phyloP scores from a whole-genome alignment of 2,329 filamentous ascomycete species.

The Lanzia echinophila region DNA sequence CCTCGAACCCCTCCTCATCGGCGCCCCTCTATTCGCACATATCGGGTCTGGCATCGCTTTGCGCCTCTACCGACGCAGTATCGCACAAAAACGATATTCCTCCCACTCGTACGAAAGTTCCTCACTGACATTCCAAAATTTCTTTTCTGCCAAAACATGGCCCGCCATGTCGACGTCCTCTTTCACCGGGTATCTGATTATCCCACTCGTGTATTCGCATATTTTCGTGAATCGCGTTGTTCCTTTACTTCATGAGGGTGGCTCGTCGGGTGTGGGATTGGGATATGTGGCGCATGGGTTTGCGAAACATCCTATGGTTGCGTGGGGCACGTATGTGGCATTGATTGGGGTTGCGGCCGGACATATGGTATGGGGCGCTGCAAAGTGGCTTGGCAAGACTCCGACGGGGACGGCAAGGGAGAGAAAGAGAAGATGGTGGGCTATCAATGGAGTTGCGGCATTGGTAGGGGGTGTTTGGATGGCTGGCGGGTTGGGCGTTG shows the following conservation, averaged over 20 bases:
- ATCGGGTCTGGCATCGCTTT: conserved; percentile 70
- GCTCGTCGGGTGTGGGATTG: conserved; percentile 78
- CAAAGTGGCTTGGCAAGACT: conserved; percentile 68
- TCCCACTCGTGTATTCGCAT: conserved; percentile 62
- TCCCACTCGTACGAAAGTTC: conserved; percentile 59
- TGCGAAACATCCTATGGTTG: conserved; percentile 57
- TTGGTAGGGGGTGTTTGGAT: conserved; percentile 66
- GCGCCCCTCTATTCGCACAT: conserved; percentile 69
- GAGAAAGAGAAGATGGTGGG: conserved; percentile 61
- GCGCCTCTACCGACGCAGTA: conserved; percentile 69
- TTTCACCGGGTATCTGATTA: conserved; percentile 63
- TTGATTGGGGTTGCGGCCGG: conserved; percentile 62
- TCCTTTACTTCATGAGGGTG: conserved; percentile 71
- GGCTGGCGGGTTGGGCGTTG: conserved; percentile 69
- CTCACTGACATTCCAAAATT: conserved; percentile 64
- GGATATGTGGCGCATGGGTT: conserved; percentile 84
- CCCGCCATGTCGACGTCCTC: conserved; percentile 65
- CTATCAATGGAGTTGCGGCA: conserved; percentile 58
- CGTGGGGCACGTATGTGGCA: conserved; percentile 62
- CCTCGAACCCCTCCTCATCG: conserved; percentile 71
- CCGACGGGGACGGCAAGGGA: conserved; percentile 48
- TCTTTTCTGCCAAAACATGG: conserved; percentile 63
- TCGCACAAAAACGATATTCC: conserved; percentile 64
- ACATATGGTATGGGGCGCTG: conserved; percentile 79
- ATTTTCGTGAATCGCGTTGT: conserved; percentile 68